phyloP scores from a whole-genome alignment of 2,329 filamentous ascomycete genomes.

The Furcasterigmium furcatum region DNA sequence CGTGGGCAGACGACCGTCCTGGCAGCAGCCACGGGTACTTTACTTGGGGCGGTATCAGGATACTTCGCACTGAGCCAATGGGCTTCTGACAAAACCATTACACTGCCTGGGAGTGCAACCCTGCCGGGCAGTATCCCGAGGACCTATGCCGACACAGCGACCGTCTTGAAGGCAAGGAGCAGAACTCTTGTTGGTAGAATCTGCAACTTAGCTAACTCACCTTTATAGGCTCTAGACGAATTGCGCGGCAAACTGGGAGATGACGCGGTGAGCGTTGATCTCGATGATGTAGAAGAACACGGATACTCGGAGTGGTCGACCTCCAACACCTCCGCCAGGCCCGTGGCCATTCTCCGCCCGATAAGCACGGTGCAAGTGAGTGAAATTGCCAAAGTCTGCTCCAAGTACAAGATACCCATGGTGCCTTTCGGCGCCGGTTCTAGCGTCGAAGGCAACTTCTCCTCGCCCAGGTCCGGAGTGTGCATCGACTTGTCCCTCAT shows the following conservation, averaged over 20 bases:
- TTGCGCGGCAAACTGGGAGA: constrained; percentile 49
- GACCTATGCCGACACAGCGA: too few species aligned
- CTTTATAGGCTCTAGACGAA: constrained; percentile 50
- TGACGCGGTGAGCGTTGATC: constrained; percentile 60
- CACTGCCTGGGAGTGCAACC: too few species aligned
- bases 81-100: too few species aligned
- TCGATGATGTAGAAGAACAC: constrained; percentile 60
- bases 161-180: too few species aligned
- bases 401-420: constrained; percentile 63
- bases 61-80: too few species aligned
- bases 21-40: too few species aligned
- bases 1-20: too few species aligned
- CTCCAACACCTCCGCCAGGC: constrained; percentile 60
- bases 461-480: constrained; percentile 63
- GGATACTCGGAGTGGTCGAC: constrained; percentile 71
- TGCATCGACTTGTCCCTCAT: constrained; percentile 68
- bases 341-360: constrained; percentile 64
- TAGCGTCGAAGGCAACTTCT: constrained; percentile 69
- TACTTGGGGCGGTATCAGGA: too few species aligned
- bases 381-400: constrained; percentile 58
- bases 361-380: constrained; percentile 62
- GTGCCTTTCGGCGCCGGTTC: constrained; percentile 74
- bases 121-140: too few species aligned
- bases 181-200: too few species aligned
- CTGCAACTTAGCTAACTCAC: too few species aligned